Evolutionary conservation across 202 grass and related monocot genomes (phyloP).

Genomic region (Cymbopogon flexuosus): DNA sequence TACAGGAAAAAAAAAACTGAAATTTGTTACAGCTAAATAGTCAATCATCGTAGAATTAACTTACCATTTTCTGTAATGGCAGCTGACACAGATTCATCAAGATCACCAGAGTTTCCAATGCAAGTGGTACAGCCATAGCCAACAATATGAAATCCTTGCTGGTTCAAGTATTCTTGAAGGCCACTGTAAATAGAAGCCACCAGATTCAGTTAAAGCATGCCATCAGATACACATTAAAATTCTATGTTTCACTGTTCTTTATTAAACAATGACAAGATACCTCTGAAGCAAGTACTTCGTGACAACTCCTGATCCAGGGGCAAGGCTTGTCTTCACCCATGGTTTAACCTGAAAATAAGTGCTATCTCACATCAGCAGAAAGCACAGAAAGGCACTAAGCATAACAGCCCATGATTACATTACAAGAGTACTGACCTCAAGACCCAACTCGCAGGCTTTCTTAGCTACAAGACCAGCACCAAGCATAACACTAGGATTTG

Average conservation of each 20-base stretch:
- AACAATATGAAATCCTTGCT: constrained; percentile 86
- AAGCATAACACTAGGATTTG: constrained; percentile 98
- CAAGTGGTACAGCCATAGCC: constrained; percentile 96
- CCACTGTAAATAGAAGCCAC: constrained; percentile 47
- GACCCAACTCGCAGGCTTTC: constrained; percentile 80
- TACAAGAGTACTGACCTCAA: constrained; percentile 52
- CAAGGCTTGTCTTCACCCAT: constrained; percentile 98
- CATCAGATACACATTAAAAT: not conserved
- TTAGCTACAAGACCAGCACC: constrained; percentile 95
- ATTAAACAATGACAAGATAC: constrained; percentile 36
- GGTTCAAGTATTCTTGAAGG: constrained; percentile 77
- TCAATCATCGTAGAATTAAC: not conserved
- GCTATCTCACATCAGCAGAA: constrained; percentile 10
- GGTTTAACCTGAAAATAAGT: constrained; percentile 77
- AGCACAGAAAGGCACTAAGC: constrained; percentile 8
- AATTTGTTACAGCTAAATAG: not conserved
- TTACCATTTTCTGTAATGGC: constrained; percentile 90
- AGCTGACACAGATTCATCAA: constrained; percentile 74
- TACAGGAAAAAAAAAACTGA: not conserved
- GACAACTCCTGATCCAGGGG: constrained; percentile 91
- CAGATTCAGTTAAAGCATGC: constrained; percentile 15
- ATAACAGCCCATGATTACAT: not conserved
- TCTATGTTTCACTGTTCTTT: constrained; percentile 22
- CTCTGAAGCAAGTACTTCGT: constrained; percentile 96
- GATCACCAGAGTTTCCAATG: constrained; percentile 96